Evolutionary conservation across 2,329 filamentous ascomycete species (phyloP).

Genomic region (Clarireedia hainanense): DNA sequence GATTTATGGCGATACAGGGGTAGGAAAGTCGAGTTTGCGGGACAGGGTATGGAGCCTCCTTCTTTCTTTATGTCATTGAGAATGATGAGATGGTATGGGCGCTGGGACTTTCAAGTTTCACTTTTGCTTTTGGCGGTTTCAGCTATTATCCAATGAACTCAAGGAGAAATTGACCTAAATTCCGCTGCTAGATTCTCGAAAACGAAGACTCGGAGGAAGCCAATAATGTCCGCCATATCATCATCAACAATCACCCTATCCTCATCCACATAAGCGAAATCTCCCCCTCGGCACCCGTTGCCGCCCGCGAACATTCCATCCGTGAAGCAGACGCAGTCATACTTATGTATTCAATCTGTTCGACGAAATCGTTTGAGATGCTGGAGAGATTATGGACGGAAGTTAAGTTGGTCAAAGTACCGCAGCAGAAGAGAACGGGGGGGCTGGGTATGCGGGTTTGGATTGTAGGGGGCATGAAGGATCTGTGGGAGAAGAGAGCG

Average conservation of each 20-base stretch:
- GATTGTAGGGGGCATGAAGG: neutral
- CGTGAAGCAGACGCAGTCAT: neutral
- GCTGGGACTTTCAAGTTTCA: neutral
- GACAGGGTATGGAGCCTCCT: neutral
- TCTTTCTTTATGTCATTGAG: neutral
- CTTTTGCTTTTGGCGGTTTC: neutral
- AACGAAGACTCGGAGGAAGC: too few species aligned
- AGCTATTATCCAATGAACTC: too few species aligned
- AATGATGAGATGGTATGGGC: neutral
- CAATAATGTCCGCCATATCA: neutral
- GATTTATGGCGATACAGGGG: neutral
- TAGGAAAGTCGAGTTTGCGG: neutral
- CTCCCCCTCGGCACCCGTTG: neutral
- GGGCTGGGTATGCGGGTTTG: neutral
- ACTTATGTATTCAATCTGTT: constrained; percentile 2
- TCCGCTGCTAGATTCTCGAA: too few species aligned
- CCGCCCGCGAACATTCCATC: neutral
- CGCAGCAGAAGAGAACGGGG: neutral
- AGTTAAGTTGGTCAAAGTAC: neutral
- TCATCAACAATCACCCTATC: neutral
- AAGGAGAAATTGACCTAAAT: too few species aligned
- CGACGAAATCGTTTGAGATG: neutral
- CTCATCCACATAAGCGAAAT: neutral
- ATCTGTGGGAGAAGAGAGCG: constrained; percentile 2
- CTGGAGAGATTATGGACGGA: neutral